phyloP scores from a whole-genome alignment of 352 stramenopile genomes.

The Phytophthora capsici region DNA sequence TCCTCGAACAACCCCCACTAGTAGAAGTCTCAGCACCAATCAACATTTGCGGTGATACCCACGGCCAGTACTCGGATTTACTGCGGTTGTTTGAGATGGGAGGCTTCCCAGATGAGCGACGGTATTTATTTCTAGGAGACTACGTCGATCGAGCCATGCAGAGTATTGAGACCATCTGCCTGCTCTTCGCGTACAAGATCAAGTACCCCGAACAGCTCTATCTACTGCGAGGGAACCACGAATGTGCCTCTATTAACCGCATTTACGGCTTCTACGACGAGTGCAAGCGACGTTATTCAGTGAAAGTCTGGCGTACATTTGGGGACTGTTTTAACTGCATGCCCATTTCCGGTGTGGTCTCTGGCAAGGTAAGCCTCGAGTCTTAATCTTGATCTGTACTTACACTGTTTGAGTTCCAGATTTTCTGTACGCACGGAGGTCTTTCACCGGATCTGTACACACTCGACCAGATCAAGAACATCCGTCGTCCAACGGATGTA shows the following conservation, averaged over 20 bases:
- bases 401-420: constrained; percentile 46
- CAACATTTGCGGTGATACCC: constrained; percentile 98
- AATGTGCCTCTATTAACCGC: constrained; percentile 98
- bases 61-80: constrained; percentile 99
- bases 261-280: constrained; percentile 99
- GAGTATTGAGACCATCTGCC: constrained; percentile 97
- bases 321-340: constrained; percentile 99
- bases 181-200: constrained; percentile 99
- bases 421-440: constrained; percentile 98
- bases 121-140: constrained; percentile 84
- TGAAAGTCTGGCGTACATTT: constrained; percentile 96
- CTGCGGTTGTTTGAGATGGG: constrained; percentile 96
- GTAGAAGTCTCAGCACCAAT: constrained; percentile 95
- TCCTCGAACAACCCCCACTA: constrained; percentile 94
- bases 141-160: constrained; percentile 96
- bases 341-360: constrained; percentile 95
- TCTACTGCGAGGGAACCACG: constrained; percentile 98
- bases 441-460: constrained; percentile 96
- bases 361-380: constrained; percentile 93
- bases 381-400: not conserved
- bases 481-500: constrained; percentile 83
- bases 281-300: constrained; percentile 94
- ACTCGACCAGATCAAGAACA: constrained; percentile 96
- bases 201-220: constrained; percentile 99
- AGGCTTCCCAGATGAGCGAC: constrained; percentile 88